These are phyloP conservation scores for Microcera coccophila DNA, from an alignment of 2,329 filamentous ascomycete species.

Conservation along the genomic window DNA sequence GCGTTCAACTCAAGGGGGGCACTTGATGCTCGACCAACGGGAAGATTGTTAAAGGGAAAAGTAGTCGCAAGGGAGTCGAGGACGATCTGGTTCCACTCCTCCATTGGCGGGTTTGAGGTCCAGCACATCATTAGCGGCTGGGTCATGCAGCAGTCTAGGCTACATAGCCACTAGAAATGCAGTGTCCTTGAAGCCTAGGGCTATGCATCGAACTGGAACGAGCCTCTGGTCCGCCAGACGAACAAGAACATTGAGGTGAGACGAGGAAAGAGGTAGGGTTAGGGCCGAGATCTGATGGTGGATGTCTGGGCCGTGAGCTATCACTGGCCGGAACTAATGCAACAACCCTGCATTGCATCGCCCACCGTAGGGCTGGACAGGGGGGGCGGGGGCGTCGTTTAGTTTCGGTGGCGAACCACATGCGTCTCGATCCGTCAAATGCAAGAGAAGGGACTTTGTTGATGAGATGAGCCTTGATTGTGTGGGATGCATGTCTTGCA, in stretches of 20 bases:
- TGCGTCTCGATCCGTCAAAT: not conserved
- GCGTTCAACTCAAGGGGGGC: not conserved
- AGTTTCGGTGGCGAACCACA: not conserved
- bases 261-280: conserved; percentile 14
- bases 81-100: not conserved
- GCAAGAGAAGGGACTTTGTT: not conserved
- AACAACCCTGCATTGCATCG: conserved; percentile 12
- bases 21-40: not conserved
- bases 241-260: conserved; percentile 21
- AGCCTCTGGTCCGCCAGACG: conserved; percentile 16
- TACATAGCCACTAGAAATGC: conserved; percentile 20
- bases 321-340: conserved; percentile 26
- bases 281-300: conserved; percentile 13
- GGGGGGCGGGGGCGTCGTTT: no score
- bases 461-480: not conserved
- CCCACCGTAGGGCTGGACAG: conserved; percentile 24
- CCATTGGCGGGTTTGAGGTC: conserved; percentile 7
- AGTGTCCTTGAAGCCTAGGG: conserved; percentile 24
- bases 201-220: conserved; percentile 17
- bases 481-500: not conserved
- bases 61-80: not conserved
- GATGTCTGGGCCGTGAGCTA: conserved; percentile 15
- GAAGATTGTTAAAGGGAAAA: not conserved
- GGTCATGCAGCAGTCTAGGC: conserved; percentile 20
- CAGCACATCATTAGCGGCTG: conserved; percentile 16